Percentiles rank a stretch among this genome's conserved stretches.
phyloP scores from a whole-genome alignment of 2,329 filamentous ascomycete genomes.

The Tolypocladium album region DNA sequence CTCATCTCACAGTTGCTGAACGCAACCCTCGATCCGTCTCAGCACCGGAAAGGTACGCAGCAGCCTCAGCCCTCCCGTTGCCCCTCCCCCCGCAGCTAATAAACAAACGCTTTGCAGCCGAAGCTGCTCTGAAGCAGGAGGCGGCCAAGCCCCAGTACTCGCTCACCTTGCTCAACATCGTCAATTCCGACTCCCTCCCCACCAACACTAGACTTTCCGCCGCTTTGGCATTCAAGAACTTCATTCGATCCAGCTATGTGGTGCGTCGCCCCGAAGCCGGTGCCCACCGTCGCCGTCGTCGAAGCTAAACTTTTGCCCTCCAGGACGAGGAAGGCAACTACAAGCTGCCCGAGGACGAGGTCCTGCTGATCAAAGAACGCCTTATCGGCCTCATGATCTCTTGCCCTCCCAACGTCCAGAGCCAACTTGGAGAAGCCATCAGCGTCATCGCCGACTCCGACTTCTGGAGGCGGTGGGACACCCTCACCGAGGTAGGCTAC shows the following conservation, averaged over 20 bases:
- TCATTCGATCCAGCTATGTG: conserved; percentile 88
- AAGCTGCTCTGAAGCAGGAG: conserved; percentile 67
- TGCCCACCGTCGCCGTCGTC: background rate
- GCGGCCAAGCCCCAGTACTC: conserved; percentile 82
- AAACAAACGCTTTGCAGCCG: conserved; percentile 48
- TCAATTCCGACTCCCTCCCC: conserved; percentile 62
- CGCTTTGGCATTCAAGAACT: conserved; percentile 97
- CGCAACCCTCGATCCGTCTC: conserved; percentile 76
- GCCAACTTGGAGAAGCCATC: conserved; percentile 91
- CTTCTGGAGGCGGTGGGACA: conserved; percentile 94
- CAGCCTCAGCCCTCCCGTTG: conserved; percentile 6
- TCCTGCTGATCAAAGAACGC: conserved; percentile 84
- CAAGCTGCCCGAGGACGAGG: conserved; percentile 74
- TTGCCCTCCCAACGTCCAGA: conserved; percentile 76
- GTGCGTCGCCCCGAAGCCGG: conserved; percentile 31
- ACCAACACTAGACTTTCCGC: conserved; percentile 74
- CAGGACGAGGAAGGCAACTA: conserved; percentile 89
- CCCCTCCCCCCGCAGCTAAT: conserved; percentile 21
- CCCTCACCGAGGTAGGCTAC: conserved; percentile 61
- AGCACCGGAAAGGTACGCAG: conserved; percentile 76
- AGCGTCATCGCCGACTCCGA: conserved; percentile 97
- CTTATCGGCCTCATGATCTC: conserved; percentile 95
- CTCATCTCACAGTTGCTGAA: conserved; percentile 73
- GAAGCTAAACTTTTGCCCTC: conserved; percentile 6
- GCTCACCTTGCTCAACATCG: conserved; percentile 78